These are phyloP conservation scores for Mortierella sp. DNA, from an alignment of 371 early-diverging fungal genomes.

Conservation along the genomic window DNA sequence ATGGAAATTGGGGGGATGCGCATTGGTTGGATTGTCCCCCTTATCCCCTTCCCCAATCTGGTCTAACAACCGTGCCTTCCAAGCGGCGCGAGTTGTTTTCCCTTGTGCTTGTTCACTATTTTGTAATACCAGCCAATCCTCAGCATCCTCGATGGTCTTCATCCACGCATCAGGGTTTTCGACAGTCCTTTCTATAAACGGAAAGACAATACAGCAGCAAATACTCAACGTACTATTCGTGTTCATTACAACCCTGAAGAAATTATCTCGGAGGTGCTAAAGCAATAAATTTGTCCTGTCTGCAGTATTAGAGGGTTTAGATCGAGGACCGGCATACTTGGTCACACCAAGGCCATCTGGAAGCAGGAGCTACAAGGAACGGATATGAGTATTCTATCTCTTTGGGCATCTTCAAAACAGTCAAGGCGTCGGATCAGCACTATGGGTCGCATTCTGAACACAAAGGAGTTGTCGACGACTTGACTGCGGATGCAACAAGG, in stretches of 20 bases:
- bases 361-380: not conserved
- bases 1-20: no score
- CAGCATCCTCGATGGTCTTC: no score
- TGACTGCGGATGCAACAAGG: not conserved
- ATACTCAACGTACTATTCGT: no score
- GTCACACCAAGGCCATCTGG: constrained; percentile 4
- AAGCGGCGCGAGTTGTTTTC: no score
- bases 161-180: no score
- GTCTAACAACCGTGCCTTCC: no score
- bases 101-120: no score
- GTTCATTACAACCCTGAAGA: not conserved
- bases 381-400: not conserved
- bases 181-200: no score
- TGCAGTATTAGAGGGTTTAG: not conserved
- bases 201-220: no score
- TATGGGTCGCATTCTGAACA: not conserved
- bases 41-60: no score
- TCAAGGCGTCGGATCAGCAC: not conserved
- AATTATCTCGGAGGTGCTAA: constrained; percentile 1
- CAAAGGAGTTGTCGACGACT: not conserved
- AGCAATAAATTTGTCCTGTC: not conserved
- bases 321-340: constrained; percentile 3
- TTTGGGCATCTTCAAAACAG: constrained; percentile 1
- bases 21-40: no score
- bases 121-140: no score